Conservation (phyloP, 495 filamentous ascomycete genomes). For the Podospora didyma region DNA sequence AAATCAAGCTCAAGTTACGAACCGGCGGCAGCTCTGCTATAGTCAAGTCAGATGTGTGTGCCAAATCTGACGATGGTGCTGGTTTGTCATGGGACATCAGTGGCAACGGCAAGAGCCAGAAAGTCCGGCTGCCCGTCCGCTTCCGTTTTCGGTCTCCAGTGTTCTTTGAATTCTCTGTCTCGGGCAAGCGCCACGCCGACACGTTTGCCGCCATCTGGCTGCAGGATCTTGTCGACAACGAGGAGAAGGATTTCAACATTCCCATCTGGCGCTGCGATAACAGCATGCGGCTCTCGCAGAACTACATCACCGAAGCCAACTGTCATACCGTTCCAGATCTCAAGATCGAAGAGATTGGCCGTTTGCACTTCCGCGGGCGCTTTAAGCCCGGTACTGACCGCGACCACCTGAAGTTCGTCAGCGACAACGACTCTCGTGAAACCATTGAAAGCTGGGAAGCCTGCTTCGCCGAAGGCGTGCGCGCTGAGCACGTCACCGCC, state of each 20-base stretch:
- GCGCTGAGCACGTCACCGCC: constrained; percentile 58
- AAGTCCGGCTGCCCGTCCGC: constrained; percentile 77
- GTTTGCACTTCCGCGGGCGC: constrained; percentile 68
- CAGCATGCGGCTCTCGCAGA: constrained; percentile 72
- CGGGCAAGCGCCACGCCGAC: constrained; percentile 62
- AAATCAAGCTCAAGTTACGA: constrained; percentile 74
- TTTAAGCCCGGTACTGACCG: constrained; percentile 91
- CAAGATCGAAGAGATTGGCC: constrained; percentile 66
- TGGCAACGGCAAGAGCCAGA: constrained; percentile 40
- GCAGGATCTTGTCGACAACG: constrained; percentile 75
- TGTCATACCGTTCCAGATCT: constrained; percentile 62
- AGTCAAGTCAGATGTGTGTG: constrained; percentile 56
- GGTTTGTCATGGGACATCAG: constrained; percentile 66
- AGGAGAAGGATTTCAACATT: constrained; percentile 69
- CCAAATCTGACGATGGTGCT: constrained; percentile 50
- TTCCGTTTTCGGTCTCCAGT: constrained; percentile 84
- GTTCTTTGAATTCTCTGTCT: constrained; percentile 76
- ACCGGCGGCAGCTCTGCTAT: constrained; percentile 81
- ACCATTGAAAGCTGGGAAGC: constrained; percentile 95
- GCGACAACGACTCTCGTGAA: constrained; percentile 84
- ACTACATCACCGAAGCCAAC: constrained; percentile 79
- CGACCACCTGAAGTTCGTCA: constrained; percentile 76
- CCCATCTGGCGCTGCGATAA: constrained; percentile 83
- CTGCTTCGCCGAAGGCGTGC: constrained; percentile 79
- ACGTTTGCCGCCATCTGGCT: constrained; percentile 83